A percentile compares a stretch with the other conserved stretches of the same genome.
Conservation (phyloP, 164 flowering plant genomes). For the Stephania japonica region DNA sequence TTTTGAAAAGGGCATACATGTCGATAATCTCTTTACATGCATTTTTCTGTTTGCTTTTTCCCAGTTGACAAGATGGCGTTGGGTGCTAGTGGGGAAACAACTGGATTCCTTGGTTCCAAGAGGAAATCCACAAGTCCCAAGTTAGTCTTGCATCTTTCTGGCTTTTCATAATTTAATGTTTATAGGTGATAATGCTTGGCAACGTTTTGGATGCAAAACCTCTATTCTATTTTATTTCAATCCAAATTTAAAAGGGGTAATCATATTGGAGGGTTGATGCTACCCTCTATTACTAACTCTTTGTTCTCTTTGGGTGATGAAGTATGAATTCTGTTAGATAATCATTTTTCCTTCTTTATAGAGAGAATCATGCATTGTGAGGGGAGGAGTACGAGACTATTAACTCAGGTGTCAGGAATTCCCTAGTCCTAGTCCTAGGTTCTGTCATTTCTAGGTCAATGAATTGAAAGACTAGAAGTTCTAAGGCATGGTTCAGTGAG, state of each 20-base stretch:
- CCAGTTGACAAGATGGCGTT: slow-evolving; percentile 31
- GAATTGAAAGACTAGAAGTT: no score
- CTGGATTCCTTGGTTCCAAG: slow-evolving; percentile 31
- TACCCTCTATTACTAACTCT: neutral
- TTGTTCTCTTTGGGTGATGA: neutral
- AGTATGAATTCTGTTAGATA: neutral
- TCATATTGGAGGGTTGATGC: neutral
- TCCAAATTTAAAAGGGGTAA: neutral
- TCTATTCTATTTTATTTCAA: neutral
- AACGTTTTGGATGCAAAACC: neutral
- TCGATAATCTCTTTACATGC: neutral
- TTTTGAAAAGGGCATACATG: no score
- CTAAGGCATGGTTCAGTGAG: neutral
- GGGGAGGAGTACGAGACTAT: neutral
- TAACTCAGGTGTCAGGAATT: neutral
- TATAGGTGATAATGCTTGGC: neutral
- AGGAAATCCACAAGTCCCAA: slow-evolving; percentile 43
- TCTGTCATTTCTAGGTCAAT: no score
- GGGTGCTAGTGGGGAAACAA: slow-evolving; percentile 21
- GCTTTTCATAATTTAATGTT: neutral
- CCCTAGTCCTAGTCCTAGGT: neutral
- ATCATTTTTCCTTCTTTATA: neutral
- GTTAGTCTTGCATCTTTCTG: slow-evolving; percentile 20
- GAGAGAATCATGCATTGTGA: neutral
- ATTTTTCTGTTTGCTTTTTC: slow-evolving; percentile 7